These are phyloP conservation scores for Eucalyptus marginata DNA, from an alignment of 345 rosid genomes.

Conservation along the genomic window DNA sequence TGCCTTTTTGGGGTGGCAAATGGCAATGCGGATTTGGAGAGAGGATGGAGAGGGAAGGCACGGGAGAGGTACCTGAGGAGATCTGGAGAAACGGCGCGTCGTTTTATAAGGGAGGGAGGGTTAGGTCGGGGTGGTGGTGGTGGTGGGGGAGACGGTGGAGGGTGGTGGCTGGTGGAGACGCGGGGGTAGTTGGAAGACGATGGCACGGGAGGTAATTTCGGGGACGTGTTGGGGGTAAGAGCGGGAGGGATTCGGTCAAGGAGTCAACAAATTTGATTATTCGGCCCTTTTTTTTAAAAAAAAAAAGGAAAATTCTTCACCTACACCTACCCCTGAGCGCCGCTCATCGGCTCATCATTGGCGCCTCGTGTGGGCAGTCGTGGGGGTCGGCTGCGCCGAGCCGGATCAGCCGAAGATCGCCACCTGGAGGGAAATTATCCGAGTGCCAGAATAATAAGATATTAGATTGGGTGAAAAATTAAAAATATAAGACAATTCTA, in stretches of 20 bases:
- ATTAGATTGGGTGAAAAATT: neutral
- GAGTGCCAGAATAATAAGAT: neutral
- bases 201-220: neutral
- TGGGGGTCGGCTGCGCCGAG: neutral
- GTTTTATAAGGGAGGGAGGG: neutral
- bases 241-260: neutral
- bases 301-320: neutral
- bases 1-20: neutral
- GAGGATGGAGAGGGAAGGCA: neutral
- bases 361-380: neutral
- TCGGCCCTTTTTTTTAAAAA: rapidly evolving
- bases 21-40: neutral
- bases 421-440: neutral
- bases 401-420: neutral
- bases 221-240: neutral
- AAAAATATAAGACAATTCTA: neutral
- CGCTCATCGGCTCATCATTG: neutral
- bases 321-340: neutral
- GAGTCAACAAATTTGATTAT: neutral
- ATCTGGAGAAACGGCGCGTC: neutral
- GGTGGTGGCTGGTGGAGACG: neutral
- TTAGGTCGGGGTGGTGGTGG: neutral
- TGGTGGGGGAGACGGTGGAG: neutral
- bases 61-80: neutral
- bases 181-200: neutral